A percentile compares a stretch with the other conserved stretches of the same genome.
Evolutionary conservation across 257 asterid genomes (phyloP).

Genomic region (Solanum sejunctum): DNA sequence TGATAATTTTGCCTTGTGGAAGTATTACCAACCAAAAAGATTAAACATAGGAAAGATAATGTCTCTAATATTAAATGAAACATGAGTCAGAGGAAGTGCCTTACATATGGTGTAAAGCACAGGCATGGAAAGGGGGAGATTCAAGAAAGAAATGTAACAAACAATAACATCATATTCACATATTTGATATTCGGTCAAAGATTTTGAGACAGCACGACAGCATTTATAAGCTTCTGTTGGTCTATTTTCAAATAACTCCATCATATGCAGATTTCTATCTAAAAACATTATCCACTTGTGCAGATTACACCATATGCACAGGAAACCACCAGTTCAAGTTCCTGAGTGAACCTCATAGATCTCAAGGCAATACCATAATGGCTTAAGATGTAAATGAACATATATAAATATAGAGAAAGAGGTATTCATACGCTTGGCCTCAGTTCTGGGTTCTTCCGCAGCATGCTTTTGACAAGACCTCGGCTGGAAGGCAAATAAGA

Average conservation of each 20-base stretch:
- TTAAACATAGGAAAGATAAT: neutral
- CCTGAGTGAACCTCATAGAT: neutral
- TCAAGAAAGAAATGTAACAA: neutral
- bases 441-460: slow-evolving; percentile 77
- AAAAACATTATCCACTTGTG: neutral
- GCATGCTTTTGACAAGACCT: slow-evolving; percentile 83
- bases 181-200: neutral
- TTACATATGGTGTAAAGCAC: neutral
- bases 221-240: neutral
- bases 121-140: neutral
- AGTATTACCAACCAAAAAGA: neutral
- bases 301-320: neutral
- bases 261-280: neutral
- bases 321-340: neutral
- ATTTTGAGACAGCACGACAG: neutral
- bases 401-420: neutral
- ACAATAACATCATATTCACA: neutral
- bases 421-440: slow-evolving; percentile 63
- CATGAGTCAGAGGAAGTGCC: neutral
- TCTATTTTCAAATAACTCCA: neutral
- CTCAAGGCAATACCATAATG: neutral
- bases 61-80: neutral
- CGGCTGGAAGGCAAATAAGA: slow-evolving; percentile 42
- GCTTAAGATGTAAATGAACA: neutral
- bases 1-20: neutral